Evolutionary conservation across 2,329 filamentous ascomycete genomes (phyloP).

Genomic region (Lizonia empirigonia): DNA sequence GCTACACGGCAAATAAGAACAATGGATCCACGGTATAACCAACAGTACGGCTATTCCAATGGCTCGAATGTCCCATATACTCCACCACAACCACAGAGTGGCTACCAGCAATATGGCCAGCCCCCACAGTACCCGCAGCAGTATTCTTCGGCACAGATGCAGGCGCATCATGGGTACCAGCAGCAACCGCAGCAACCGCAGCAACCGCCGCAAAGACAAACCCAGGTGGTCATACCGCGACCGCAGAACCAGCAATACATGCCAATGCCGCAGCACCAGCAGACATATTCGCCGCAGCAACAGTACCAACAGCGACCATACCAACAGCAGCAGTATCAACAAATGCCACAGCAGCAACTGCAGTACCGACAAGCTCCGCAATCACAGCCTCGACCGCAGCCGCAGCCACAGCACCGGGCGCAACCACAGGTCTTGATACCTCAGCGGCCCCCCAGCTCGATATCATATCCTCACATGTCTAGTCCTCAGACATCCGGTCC

Average conservation of each 20-base stretch:
- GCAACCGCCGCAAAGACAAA: constrained; percentile 19
- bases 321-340: constrained; percentile 20
- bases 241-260: constrained; percentile 34
- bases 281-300: constrained; percentile 8
- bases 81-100: constrained; percentile 33
- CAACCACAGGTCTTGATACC: constrained; percentile 42
- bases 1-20: neutral
- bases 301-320: neutral
- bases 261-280: constrained; percentile 22
- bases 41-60: constrained; percentile 39
- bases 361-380: constrained; percentile 13
- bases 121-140: constrained; percentile 28
- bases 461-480: constrained; percentile 36
- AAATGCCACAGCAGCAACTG: constrained; percentile 19
- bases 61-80: constrained; percentile 39
- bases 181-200: constrained; percentile 27
- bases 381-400: constrained; percentile 16
- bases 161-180: constrained; percentile 31
- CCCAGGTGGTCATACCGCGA: constrained; percentile 29
- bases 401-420: too few species aligned
- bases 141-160: constrained; percentile 30
- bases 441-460: constrained; percentile 24
- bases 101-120: constrained; percentile 39
- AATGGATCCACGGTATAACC: constrained; percentile 47
- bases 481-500: constrained; percentile 34